phyloP scores from a whole-genome alignment of 805 yeast species.

The Candida parachauliodes region DNA sequence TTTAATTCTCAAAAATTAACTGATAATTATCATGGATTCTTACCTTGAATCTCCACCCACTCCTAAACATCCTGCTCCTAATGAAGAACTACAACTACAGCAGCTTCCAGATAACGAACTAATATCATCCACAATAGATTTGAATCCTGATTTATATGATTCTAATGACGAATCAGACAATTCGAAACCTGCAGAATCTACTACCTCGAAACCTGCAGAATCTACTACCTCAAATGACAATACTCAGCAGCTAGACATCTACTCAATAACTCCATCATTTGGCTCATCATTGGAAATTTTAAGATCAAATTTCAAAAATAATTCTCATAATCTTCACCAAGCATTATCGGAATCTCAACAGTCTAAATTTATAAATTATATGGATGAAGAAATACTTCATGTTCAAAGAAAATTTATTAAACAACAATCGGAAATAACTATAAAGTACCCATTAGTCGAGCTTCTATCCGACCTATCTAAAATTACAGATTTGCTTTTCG shows the following conservation, averaged over 20 bases:
- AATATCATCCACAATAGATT: conserved; percentile 24
- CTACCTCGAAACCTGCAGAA: conserved; percentile 6
- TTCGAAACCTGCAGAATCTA: neutral
- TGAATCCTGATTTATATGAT: conserved; percentile 39
- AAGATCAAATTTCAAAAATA: conserved; percentile 11
- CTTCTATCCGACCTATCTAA: conserved; percentile 23
- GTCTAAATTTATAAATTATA: conserved; percentile 31
- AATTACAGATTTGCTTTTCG: conserved; percentile 31
- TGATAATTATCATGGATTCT: too few relatives aligned
- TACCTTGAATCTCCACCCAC: conserved; percentile 23
- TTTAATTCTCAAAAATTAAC: too few relatives aligned
- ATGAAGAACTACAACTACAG: conserved; percentile 25
- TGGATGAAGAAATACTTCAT: conserved; percentile 32
- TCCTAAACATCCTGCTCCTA: conserved; percentile 32
- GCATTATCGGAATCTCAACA: conserved; percentile 24
- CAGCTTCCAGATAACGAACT: conserved; percentile 23
- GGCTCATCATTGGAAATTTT: conserved; percentile 23
- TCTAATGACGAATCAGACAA: conserved; percentile 15
- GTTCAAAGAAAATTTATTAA: conserved; percentile 35
- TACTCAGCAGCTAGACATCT: too few relatives aligned
- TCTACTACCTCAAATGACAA: conserved; percentile 7
- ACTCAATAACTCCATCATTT: conserved; percentile 27
- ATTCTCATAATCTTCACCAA: neutral
- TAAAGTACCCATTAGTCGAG: conserved; percentile 20
- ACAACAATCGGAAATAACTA: conserved; percentile 27